Conservation (phyloP, 768 basidiomycete genomes). For the Guyanaporus albipodus region DNA sequence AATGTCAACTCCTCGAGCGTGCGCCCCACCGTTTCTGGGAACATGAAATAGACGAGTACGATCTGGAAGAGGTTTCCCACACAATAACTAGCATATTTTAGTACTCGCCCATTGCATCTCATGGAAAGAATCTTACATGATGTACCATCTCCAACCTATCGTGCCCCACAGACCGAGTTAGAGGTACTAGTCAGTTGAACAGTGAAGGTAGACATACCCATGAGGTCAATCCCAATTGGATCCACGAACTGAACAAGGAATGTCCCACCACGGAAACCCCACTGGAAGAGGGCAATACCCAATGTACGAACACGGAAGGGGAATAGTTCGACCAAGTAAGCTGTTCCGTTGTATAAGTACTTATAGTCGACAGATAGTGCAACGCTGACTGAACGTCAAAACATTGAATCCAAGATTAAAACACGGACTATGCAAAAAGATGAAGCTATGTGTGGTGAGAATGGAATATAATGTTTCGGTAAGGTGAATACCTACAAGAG, state of each 20-base stretch:
- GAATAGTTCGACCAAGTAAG: slow-evolving; percentile 66
- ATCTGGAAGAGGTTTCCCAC: neutral
- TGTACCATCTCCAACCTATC: neutral
- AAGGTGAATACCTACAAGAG: slow-evolving; percentile 4
- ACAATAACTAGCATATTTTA: neutral
- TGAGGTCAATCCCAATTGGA: slow-evolving; percentile 14
- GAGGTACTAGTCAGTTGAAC: no score
- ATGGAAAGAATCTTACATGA: neutral
- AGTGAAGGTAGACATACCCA: slow-evolving; percentile 4
- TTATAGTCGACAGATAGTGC: no score
- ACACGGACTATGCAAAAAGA: slow-evolving; percentile 1
- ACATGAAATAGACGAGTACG: neutral
- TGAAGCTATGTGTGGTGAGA: slow-evolving; percentile 3
- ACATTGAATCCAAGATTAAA: slow-evolving; percentile 4
- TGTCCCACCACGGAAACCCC: slow-evolving; percentile 42
- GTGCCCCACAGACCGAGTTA: neutral
- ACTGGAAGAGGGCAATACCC: slow-evolving; percentile 60
- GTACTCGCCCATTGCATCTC: neutral
- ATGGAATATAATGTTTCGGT: neutral
- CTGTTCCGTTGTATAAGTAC: slow-evolving; percentile 27
- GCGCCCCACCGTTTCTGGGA: neutral
- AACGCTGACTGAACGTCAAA: slow-evolving; percentile 3
- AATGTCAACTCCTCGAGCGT: neutral
- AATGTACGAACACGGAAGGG: slow-evolving; percentile 58
- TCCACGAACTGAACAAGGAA: slow-evolving; percentile 14